phyloP scores from a whole-genome alignment of 345 rosid genomes.

The Microthlaspi erraticum region DNA sequence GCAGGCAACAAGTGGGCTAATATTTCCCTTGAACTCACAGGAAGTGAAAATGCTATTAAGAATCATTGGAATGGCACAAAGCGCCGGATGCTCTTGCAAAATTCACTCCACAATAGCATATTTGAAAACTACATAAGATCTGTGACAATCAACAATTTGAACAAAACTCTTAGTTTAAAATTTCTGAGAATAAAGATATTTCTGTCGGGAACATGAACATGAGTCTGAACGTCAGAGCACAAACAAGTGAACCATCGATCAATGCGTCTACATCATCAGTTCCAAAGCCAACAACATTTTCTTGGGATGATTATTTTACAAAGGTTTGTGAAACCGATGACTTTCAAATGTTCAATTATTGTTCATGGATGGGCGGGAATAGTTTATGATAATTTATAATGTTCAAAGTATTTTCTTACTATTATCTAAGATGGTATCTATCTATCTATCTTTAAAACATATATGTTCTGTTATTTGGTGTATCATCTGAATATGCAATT shows the following conservation, averaged over 20 bases:
- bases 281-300: not conserved
- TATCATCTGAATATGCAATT: no score
- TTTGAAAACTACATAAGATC: not conserved
- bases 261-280: not conserved
- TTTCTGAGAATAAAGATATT: not conserved
- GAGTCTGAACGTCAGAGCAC: not conserved
- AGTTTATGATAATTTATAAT: not conserved
- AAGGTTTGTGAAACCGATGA: not conserved
- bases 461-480: not conserved
- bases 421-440: not conserved
- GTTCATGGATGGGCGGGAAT: not conserved
- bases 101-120: not conserved
- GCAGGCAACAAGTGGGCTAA: constrained; percentile 75
- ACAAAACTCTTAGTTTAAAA: no score
- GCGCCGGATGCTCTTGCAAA: constrained; percentile 36
- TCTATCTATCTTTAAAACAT: not conserved
- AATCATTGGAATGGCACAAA: constrained; percentile 85
- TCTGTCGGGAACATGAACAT: not conserved
- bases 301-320: not conserved
- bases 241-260: not conserved
- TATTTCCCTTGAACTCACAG: constrained; percentile 62
- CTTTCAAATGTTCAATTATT: not conserved
- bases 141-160: not conserved
- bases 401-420: not conserved
- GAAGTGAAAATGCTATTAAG: constrained; percentile 71